Evolutionary conservation across 1,284 basidiomycete species (phyloP).

Genomic region (Clitocybe nebularis): DNA sequence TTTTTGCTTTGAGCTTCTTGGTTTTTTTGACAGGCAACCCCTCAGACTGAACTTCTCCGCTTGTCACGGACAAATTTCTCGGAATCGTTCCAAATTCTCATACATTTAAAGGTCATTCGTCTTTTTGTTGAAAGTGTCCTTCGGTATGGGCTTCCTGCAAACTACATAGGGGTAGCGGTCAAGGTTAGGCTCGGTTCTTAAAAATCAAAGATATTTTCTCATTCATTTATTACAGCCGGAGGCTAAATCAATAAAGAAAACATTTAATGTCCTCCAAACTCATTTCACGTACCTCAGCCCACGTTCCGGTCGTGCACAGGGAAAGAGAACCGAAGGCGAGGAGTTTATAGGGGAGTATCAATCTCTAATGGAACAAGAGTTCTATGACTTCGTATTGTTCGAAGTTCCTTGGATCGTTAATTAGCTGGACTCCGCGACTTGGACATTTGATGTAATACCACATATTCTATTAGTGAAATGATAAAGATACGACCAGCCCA

Average conservation of each 20-base stretch:
- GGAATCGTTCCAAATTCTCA: slow-evolving; percentile 92
- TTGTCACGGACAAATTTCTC: slow-evolving; percentile 95
- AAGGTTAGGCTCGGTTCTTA: slow-evolving; percentile 49
- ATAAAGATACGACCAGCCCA: slow-evolving; percentile 54
- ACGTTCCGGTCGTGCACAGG: slow-evolving; percentile 51
- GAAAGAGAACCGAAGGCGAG: slow-evolving; percentile 44
- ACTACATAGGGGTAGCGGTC: slow-evolving; percentile 81
- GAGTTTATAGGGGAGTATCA: slow-evolving; percentile 88
- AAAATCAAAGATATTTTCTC: neutral
- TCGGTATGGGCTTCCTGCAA: slow-evolving; percentile 92
- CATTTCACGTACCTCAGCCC: slow-evolving; percentile 83
- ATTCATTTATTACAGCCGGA: slow-evolving; percentile 66
- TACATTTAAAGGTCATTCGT: slow-evolving; percentile 90
- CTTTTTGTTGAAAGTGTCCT: slow-evolving; percentile 95
- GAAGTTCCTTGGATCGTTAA: slow-evolving; percentile 79
- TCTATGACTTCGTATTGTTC: slow-evolving; percentile 89
- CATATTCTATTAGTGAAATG: slow-evolving; percentile 35
- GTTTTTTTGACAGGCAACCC: slow-evolving; percentile 10
- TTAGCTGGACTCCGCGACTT: slow-evolving; percentile 25
- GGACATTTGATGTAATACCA: slow-evolving; percentile 20
- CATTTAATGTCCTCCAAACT: slow-evolving; percentile 67
- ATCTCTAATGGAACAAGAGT: slow-evolving; percentile 88
- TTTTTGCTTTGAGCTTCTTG: neutral
- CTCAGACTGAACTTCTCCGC: slow-evolving; percentile 85
- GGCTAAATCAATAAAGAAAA: slow-evolving; percentile 79